Evolutionary conservation across 164 flowering plant genomes (phyloP), one percentile per base, ranked within the genome.

Genomic region (Annona squamosa): DNA sequence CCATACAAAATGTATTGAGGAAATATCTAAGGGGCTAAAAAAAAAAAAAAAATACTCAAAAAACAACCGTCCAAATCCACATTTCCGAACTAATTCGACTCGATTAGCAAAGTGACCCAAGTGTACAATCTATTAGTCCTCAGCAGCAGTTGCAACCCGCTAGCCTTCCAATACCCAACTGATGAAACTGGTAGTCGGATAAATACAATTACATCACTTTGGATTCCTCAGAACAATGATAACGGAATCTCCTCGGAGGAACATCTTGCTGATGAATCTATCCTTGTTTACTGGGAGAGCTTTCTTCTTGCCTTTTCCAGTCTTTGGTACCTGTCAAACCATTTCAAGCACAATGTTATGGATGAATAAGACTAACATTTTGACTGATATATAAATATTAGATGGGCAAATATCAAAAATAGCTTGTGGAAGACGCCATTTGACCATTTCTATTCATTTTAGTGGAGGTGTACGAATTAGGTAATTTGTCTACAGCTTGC

Each of bases 241-340:
- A 12, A 93, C 98, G 1, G 98, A 93, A 70, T 93, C 97, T 26
- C 98, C 98, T 5, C 97, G 87, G 9, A 93, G 94, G 73, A 93
- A 91, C 98, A 93, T 91, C 78, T 93, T 91, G 69, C 98, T 93
- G 79, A 93, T 93, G 78, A 93, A 93, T 70, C 98, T 84, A 67
- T 93, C 97, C 76, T 90, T 93, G 87, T 93, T 93, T 16, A 91
- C 92, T 4, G 95, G 90, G n/a, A 75, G 86, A 5, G 95, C 92
- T 76, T 93, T 93, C 81, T 90, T 93, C 87, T 93, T 93, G 75
- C 97, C 97, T 82, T 93, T 93, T 12, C 98, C 98, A 17, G 93
- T 91, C 81, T 93, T 93, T 12, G 98, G 98, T 3, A 91, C 86
- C 98, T 93, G 78, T 19, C 37, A 19, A 63, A 63, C 5, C 5